A percentile compares a stretch with the other conserved stretches of the same genome.
Evolutionary conservation across 495 filamentous ascomycete species (phyloP).

Genomic region (Amniculicola lignicola): DNA sequence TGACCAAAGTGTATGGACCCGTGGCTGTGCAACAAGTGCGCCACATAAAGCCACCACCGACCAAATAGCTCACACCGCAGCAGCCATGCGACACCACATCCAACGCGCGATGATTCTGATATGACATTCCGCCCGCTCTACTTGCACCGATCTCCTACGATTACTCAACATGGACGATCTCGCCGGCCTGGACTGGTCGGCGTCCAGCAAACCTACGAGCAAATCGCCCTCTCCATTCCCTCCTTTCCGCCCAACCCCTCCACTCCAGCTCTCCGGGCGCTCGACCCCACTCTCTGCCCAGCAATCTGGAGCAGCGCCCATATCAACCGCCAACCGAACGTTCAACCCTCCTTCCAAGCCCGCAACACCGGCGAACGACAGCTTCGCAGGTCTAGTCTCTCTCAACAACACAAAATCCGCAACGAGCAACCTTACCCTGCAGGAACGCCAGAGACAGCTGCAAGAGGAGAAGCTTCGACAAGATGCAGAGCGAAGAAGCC

Average conservation of each 20-base stretch:
- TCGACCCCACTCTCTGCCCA: slow-evolving; percentile 62
- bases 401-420: slow-evolving; percentile 63
- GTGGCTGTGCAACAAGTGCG: too few species aligned
- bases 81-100: too few species aligned
- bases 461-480: slow-evolving; percentile 73
- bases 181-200: slow-evolving; percentile 55
- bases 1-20: too few species aligned
- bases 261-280: slow-evolving; percentile 56
- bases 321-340: background rate
- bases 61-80: too few species aligned
- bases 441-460: slow-evolving; percentile 79
- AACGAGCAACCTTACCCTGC: slow-evolving; percentile 69
- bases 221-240: slow-evolving; percentile 58
- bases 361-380: slow-evolving; percentile 67
- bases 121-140: too few species aligned
- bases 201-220: slow-evolving; percentile 45
- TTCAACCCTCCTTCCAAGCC: slow-evolving; percentile 50
- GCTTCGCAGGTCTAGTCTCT: slow-evolving; percentile 83
- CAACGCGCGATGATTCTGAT: too few species aligned
- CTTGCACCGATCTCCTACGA: background rate
- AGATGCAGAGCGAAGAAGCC: slow-evolving; percentile 66
- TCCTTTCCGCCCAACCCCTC: slow-evolving; percentile 58
- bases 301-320: slow-evolving; percentile 40
- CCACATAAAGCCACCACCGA: too few species aligned
- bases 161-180: slow-evolving; percentile 56